phyloP scores from a whole-genome alignment of 2,329 filamentous ascomycete genomes.

The Knufia petricola region DNA sequence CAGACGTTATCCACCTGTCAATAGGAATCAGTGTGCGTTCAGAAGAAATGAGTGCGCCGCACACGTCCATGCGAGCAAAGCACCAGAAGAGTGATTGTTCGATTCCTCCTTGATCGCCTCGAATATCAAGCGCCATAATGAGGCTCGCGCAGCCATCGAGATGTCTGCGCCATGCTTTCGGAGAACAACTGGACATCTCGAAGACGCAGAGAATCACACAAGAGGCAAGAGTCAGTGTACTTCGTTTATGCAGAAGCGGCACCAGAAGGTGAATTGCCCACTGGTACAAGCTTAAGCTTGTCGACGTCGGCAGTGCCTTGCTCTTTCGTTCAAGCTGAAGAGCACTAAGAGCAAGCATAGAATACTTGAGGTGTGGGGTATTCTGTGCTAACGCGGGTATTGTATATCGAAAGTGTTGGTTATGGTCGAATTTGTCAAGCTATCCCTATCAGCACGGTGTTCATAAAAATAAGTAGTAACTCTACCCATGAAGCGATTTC shows the following conservation, averaged over 20 bases:
- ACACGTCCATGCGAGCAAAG: slow-evolving; percentile 50
- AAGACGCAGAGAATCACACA: slow-evolving; percentile 47
- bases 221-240: slow-evolving; percentile 43
- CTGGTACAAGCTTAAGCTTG: slow-evolving; percentile 47
- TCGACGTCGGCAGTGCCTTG: slow-evolving; percentile 34
- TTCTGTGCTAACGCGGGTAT: slow-evolving; percentile 40
- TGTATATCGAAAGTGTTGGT: slow-evolving; percentile 40
- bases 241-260: slow-evolving; percentile 39
- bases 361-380: slow-evolving; percentile 40
- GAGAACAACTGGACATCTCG: slow-evolving; percentile 43
- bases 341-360: slow-evolving; percentile 46
- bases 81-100: slow-evolving; percentile 50
- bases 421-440: slow-evolving; percentile 47
- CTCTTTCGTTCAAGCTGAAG: slow-evolving; percentile 46
- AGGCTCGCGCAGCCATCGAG: slow-evolving; percentile 48
- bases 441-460: slow-evolving; percentile 19
- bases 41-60: slow-evolving; percentile 46
- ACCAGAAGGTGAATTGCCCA: slow-evolving; percentile 43
- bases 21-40: slow-evolving; percentile 42
- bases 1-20: slow-evolving; percentile 39
- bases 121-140: slow-evolving; percentile 42
- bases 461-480: no score
- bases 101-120: slow-evolving; percentile 43
- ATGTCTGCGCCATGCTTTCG: slow-evolving; percentile 46
- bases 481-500: slow-evolving; percentile 27